phyloP scores from a whole-genome alignment of 805 yeast species.

The Millerozyma miso region DNA sequence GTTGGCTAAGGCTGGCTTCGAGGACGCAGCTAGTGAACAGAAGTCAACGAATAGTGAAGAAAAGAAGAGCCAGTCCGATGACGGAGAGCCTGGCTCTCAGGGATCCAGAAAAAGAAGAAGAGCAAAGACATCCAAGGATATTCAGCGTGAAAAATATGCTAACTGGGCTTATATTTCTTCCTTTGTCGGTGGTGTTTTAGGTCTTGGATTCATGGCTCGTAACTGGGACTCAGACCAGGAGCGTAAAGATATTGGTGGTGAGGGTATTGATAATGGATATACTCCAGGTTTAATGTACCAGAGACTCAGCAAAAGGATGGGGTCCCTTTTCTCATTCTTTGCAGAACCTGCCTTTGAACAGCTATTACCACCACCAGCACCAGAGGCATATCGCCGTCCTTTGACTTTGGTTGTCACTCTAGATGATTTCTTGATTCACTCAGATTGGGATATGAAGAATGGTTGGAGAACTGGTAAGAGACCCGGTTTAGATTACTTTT shows the following conservation, averaged over 20 bases:
- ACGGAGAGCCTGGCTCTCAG: constrained; percentile 10
- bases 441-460: constrained; percentile 84
- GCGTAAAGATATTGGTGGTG: constrained; percentile 45
- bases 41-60: constrained; percentile 13
- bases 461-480: constrained; percentile 99
- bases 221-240: constrained; percentile 83
- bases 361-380: constrained; percentile 89
- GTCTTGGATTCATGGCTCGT: constrained; percentile 65
- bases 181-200: constrained; percentile 51
- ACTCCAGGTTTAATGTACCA: constrained; percentile 59
- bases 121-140: constrained; percentile 62
- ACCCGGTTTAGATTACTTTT: constrained; percentile 95
- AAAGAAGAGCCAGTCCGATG: constrained; percentile 9
- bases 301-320: constrained; percentile 67
- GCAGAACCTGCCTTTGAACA: constrained; percentile 93
- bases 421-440: constrained; percentile 87
- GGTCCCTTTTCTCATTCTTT: constrained; percentile 74
- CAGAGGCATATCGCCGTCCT: constrained; percentile 88
- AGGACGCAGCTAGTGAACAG: constrained; percentile 28
- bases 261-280: constrained; percentile 62
- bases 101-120: constrained; percentile 43
- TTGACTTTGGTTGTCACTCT: constrained; percentile 82
- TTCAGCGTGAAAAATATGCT: constrained; percentile 78
- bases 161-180: constrained; percentile 64
- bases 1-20: constrained; percentile 80